Evolutionary conservation across 2,329 filamentous ascomycete species (phyloP).

Genomic region (Aspergillus udagawae): DNA sequence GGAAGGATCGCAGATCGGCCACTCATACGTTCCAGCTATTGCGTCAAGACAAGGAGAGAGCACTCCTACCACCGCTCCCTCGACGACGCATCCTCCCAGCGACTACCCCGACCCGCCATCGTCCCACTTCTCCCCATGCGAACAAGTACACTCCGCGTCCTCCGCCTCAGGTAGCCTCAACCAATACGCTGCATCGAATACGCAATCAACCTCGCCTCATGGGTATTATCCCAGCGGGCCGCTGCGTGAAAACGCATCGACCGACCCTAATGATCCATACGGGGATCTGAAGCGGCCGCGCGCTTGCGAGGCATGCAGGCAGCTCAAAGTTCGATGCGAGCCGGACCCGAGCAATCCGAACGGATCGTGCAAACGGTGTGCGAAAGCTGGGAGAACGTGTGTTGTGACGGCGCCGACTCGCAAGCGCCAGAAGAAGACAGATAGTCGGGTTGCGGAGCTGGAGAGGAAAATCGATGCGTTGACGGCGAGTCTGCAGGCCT

Average conservation of each 20-base stretch:
- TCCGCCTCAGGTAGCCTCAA: constrained; percentile 9
- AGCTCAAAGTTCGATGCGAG: constrained; percentile 81
- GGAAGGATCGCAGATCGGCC: constrained; percentile 7
- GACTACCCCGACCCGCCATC: constrained; percentile 27
- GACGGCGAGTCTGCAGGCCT: constrained; percentile 71
- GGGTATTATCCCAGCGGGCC: constrained; percentile 4
- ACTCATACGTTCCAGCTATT: constrained; percentile 6
- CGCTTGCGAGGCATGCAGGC: constrained; percentile 71
- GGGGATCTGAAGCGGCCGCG: constrained; percentile 62
- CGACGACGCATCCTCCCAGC: constrained; percentile 7
- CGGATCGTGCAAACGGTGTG: constrained; percentile 69
- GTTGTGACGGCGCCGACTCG: constrained; percentile 69
- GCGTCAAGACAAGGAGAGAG: constrained; percentile 6
- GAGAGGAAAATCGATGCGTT: constrained; percentile 90
- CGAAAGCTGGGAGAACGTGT: constrained; percentile 73
- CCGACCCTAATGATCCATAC: constrained; percentile 20
- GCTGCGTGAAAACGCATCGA: background rate
- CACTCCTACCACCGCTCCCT: constrained; percentile 3
- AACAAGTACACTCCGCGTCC: constrained; percentile 11
- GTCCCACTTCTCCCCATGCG: constrained; percentile 14
- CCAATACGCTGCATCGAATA: constrained; percentile 5
- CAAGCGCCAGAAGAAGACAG: constrained; percentile 88
- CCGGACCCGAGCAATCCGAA: constrained; percentile 61
- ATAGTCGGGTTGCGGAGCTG: constrained; percentile 81
- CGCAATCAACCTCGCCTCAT: constrained; percentile 7